Evolutionary conservation across 139 green algal genomes (phyloP).

Genomic region (Volvox africanus): DNA sequence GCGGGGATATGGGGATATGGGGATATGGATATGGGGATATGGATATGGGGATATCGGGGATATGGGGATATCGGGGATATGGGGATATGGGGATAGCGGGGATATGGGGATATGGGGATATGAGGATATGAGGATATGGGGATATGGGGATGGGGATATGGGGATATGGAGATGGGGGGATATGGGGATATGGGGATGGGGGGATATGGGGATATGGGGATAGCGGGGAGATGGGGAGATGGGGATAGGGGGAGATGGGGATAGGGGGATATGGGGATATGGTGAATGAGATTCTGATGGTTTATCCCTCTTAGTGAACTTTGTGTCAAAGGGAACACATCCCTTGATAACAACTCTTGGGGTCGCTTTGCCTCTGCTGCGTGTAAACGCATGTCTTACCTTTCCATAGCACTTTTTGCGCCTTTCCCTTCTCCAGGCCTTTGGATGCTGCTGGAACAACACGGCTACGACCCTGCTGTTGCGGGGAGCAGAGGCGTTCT

Average conservation of each 20-base stretch:
- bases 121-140: neutral
- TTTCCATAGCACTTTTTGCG: neutral
- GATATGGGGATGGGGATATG: no score
- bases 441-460: constrained; percentile 42
- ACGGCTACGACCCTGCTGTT: constrained; percentile 35
- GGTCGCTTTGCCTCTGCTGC: neutral
- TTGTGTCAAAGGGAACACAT: neutral
- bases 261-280: no score
- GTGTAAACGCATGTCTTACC: neutral
- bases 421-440: neutral
- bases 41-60: no score
- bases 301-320: no score
- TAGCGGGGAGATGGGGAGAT: no score
- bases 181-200: neutral
- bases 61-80: no score
- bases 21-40: no score
- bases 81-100: no score
- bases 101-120: neutral
- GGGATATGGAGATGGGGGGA: neutral
- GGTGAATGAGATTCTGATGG: no score
- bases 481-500: constrained; percentile 12
- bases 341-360: neutral
- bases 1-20: no score
- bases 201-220: no score
- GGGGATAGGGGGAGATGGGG: no score